phyloP scores from a whole-genome alignment of 352 stramenopile genomes.

The Globisporangium paroecandrum region DNA sequence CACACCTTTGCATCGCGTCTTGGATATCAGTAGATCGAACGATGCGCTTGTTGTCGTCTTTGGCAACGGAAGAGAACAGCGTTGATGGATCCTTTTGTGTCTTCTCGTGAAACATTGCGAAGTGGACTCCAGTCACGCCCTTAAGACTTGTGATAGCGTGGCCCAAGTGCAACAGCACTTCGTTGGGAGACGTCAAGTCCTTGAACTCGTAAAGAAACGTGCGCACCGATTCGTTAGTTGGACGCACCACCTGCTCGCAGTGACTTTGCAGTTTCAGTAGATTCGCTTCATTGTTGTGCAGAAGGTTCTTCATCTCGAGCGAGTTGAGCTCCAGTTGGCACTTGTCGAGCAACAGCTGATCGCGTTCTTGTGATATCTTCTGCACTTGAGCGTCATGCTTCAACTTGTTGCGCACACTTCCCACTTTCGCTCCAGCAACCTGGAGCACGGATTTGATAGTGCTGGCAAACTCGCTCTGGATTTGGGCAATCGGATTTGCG shows the following conservation, averaged over 20 bases:
- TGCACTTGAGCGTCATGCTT: not conserved
- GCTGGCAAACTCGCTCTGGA: not conserved
- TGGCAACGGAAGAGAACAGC: conserved; percentile 7
- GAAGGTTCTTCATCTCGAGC: conserved; percentile 17
- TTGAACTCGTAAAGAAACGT: conserved; percentile 6
- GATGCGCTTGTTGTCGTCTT: not conserved
- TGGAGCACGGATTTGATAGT: not conserved
- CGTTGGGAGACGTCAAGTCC: not conserved
- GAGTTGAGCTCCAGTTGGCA: conserved; percentile 13
- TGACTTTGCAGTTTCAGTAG: not conserved
- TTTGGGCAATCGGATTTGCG: not conserved
- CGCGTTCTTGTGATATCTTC: not conserved
- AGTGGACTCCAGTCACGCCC: conserved; percentile 2
- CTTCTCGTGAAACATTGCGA: not conserved
- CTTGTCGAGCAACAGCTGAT: conserved; percentile 13
- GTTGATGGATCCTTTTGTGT: not conserved
- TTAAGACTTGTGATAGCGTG: not conserved
- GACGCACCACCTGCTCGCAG: not conserved
- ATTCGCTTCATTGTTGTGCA: conserved; percentile 14
- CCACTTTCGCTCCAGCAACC: not conserved
- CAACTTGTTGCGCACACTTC: not conserved
- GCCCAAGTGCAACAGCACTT: conserved; percentile 4
- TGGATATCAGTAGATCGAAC: conserved; percentile 4
- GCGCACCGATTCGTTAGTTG: not conserved
- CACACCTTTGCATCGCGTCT: conserved; percentile 6